Percentiles rank a stretch among this genome's conserved stretches.
These are phyloP conservation scores for Acacia melanoxylon DNA, from an alignment of 306 rosid species.

Conservation along the genomic window DNA sequence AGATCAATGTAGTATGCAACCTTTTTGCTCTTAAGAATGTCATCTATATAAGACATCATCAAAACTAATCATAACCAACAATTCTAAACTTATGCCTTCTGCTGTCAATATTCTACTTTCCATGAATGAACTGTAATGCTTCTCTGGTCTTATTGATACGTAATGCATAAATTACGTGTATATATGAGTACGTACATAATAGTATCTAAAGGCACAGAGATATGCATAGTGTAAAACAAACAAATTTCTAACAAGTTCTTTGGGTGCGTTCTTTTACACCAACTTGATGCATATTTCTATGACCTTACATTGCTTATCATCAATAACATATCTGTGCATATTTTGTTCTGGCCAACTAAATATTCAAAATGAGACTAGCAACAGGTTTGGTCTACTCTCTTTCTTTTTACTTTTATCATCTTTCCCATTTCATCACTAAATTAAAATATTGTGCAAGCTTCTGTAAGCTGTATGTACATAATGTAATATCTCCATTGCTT, in stretches of 20 bases:
- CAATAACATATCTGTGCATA: background rate
- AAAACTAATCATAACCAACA: no score
- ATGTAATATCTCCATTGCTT: slow-evolving; percentile 8
- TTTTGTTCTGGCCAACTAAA: background rate
- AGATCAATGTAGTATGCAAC: no score
- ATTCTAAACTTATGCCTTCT: no score
- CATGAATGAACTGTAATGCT: no score
- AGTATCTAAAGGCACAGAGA: background rate
- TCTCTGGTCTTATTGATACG: no score
- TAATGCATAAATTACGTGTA: no score
- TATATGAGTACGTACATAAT: background rate
- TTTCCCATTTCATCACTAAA: background rate
- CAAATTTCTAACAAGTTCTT: background rate
- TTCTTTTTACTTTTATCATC: background rate
- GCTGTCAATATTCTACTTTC: no score
- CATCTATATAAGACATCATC: no score
- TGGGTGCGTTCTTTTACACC: background rate
- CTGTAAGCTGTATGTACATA: background rate
- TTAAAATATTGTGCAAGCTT: background rate
- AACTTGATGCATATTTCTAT: background rate
- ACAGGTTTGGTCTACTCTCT: background rate
- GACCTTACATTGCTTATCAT: background rate
- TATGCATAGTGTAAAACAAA: background rate
- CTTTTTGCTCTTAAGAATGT: no score
- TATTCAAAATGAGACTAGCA: background rate